Conservation (phyloP, 2,329 filamentous ascomycete genomes). For the Stagonosporopsis cucurbitacearum region DNA sequence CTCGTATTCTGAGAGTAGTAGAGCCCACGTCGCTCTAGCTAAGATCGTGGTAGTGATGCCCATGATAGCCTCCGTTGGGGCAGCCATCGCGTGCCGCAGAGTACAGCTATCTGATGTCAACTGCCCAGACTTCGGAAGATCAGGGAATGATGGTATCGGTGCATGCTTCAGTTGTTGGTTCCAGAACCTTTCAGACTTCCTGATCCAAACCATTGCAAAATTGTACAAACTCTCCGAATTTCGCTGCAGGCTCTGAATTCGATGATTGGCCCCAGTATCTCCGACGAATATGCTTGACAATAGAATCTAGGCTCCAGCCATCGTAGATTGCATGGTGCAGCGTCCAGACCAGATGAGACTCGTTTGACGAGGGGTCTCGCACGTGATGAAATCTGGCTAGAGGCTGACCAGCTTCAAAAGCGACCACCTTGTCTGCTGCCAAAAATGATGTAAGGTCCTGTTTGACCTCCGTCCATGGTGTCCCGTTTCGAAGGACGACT, state of each 20-base stretch:
- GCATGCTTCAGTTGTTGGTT: too few relatives aligned
- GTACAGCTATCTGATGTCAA: not conserved
- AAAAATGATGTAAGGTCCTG: conserved; percentile 1
- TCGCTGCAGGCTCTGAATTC: too few relatives aligned
- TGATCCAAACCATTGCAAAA: too few relatives aligned
- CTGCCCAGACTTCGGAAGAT: too few relatives aligned
- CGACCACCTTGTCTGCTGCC: not conserved
- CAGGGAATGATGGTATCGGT: too few relatives aligned
- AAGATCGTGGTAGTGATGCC: too few relatives aligned
- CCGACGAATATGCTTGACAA: too few relatives aligned
- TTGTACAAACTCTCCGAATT: too few relatives aligned
- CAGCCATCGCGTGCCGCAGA: too few relatives aligned
- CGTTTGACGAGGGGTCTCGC: not conserved
- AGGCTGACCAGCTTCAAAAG: conserved; percentile 2
- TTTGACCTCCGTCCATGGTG: not conserved
- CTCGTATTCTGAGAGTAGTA: conserved; percentile 2
- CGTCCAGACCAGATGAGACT: not conserved
- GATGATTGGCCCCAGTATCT: too few relatives aligned
- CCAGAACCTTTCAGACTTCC: too few relatives aligned
- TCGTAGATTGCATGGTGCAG: conserved; percentile 5
- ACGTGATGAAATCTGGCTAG: not conserved
- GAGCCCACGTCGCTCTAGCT: conserved; percentile 1
- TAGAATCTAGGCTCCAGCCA: not conserved
- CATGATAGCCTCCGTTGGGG: too few relatives aligned
- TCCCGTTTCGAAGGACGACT: not conserved